These are phyloP conservation scores for Ustilago cynodontis DNA, from an alignment of 1,284 basidiomycete species.

Conservation along the genomic window DNA sequence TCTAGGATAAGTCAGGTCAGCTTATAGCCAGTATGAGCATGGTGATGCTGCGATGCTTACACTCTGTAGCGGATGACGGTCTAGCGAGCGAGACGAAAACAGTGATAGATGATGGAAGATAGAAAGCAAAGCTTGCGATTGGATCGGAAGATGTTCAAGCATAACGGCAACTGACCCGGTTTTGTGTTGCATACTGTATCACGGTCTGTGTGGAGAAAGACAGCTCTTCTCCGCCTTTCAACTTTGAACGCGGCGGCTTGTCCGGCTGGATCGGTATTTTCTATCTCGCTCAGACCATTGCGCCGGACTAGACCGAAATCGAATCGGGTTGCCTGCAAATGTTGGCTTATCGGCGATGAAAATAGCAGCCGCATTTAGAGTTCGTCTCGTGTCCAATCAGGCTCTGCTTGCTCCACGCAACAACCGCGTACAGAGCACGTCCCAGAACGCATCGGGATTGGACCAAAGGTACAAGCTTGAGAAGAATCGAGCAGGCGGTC, in stretches of 20 bases:
- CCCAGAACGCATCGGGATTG: slow-evolving; percentile 3
- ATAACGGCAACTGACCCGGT: not conserved
- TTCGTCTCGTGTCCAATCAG: slow-evolving; percentile 27
- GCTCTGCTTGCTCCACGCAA: slow-evolving; percentile 6
- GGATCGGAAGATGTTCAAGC: not conserved
- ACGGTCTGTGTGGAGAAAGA: slow-evolving; percentile 36
- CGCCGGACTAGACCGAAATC: slow-evolving; percentile 42
- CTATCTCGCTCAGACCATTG: slow-evolving; percentile 26
- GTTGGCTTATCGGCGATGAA: not conserved
- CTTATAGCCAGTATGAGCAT: not conserved
- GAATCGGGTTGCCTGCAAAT: not conserved
- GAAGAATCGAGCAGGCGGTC: not conserved
- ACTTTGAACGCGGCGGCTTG: slow-evolving; percentile 7
- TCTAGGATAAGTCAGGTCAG: not conserved
- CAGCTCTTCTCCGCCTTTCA: slow-evolving; percentile 32
- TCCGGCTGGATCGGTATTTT: slow-evolving; percentile 35
- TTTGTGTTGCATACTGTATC: not conserved
- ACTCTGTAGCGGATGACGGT: not conserved
- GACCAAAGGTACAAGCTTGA: not conserved
- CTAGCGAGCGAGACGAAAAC: too few species aligned
- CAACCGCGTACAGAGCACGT: not conserved
- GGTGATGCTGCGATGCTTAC: not conserved
- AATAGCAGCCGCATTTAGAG: slow-evolving; percentile 8
- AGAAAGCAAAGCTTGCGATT: slow-evolving; percentile 5
- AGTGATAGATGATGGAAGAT: slow-evolving; percentile 8